Percentiles rank a stretch among this genome's conserved stretches.
Evolutionary conservation across 2,329 filamentous ascomycete genomes (phyloP).

Genomic region (Cordyceps cateniannulata): DNA sequence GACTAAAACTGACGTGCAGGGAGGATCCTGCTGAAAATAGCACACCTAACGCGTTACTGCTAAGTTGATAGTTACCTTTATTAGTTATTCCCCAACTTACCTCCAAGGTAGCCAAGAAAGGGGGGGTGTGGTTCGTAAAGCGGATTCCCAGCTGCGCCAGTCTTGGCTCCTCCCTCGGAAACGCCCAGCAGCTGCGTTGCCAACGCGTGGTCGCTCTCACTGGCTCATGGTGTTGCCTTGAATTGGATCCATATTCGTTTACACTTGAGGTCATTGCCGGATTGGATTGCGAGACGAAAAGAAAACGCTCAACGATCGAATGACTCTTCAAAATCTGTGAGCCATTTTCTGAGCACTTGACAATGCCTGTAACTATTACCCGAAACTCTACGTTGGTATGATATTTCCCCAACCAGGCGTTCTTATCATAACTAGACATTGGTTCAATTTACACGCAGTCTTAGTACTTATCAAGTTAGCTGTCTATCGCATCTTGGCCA

Average conservation of each 20-base stretch:
- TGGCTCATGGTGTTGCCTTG: not conserved
- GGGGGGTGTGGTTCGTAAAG: not conserved
- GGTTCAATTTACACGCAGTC: not conserved
- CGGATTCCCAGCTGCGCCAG: not conserved
- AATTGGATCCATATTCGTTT: constrained; percentile 1
- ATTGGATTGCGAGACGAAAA: not conserved
- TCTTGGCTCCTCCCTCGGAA: not conserved
- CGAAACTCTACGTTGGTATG: not conserved
- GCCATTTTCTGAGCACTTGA: not conserved
- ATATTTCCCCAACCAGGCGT: too few relatives aligned
- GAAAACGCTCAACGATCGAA: not conserved
- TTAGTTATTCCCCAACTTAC: too few relatives aligned
- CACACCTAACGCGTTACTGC: not conserved
- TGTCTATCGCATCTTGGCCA: not conserved
- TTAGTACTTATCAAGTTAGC: not conserved
- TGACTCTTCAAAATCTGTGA: not conserved
- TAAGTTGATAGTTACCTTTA: too few relatives aligned
- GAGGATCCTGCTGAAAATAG: constrained; percentile 1
- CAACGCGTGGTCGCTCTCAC: not conserved
- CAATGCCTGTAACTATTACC: not conserved
- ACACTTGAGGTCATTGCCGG: not conserved
- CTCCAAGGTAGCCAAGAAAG: not conserved
- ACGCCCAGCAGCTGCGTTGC: not conserved
- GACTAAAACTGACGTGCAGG: constrained; percentile 12
- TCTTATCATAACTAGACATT: not conserved